Evolutionary conservation across 2,329 filamentous ascomycete genomes (phyloP).

Genomic region (Venturia pyrina): DNA sequence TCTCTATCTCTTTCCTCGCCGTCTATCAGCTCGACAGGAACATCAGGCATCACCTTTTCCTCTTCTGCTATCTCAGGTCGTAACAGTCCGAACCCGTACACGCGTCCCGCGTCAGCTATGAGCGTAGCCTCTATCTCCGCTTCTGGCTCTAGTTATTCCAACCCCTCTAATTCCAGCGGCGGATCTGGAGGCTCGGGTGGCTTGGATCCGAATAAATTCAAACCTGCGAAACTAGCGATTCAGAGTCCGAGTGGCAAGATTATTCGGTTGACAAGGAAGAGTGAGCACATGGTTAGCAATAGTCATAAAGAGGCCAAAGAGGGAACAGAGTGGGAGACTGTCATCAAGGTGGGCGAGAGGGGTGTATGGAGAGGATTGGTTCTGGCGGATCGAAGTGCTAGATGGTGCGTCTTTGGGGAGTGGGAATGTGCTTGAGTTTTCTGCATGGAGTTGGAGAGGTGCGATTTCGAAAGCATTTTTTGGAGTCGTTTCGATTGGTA

Average conservation of each 20-base stretch:
- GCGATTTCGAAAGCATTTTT: neutral
- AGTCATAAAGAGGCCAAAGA: slow-evolving; percentile 51
- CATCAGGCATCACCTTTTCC: slow-evolving; percentile 22
- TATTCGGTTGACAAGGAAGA: slow-evolving; percentile 73
- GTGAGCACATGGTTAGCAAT: slow-evolving; percentile 47
- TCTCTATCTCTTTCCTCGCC: slow-evolving; percentile 30
- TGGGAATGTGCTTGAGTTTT: slow-evolving; percentile 53
- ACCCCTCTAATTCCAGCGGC: slow-evolving; percentile 36
- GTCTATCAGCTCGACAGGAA: slow-evolving; percentile 23
- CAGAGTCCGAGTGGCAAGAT: slow-evolving; percentile 94
- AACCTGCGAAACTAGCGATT: slow-evolving; percentile 91
- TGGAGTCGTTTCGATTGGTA: neutral
- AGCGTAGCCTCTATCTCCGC: slow-evolving; percentile 49
- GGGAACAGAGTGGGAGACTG: slow-evolving; percentile 76
- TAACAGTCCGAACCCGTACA: slow-evolving; percentile 41
- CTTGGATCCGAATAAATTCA: slow-evolving; percentile 46
- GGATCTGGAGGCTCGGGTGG: slow-evolving; percentile 30
- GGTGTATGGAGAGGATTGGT: slow-evolving; percentile 76
- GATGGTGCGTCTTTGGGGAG: slow-evolving; percentile 90
- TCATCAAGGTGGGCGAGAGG: slow-evolving; percentile 78
- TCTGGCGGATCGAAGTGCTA: slow-evolving; percentile 69
- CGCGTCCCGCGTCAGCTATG: slow-evolving; percentile 48
- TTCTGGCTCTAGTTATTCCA: slow-evolving; percentile 39
- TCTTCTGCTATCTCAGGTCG: slow-evolving; percentile 26
- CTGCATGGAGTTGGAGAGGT: neutral